Base-by-base conservation (phyloP, 768 basidiomycete species). In the Russula earlei region DNA sequence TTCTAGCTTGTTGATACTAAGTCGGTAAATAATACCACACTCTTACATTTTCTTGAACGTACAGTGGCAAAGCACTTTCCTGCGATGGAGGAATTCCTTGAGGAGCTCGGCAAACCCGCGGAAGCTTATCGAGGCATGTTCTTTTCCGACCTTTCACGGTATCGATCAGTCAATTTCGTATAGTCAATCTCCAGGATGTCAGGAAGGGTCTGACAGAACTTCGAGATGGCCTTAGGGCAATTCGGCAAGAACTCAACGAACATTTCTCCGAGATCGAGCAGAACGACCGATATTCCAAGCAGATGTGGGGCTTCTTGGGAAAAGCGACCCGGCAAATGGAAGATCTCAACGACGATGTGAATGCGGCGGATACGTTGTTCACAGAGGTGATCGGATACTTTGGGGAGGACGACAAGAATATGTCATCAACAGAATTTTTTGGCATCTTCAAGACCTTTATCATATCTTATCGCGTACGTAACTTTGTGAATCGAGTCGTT, bases 381-480 rank as follows among this genome's bases (percentile, higher is more conserved):
- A 77, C 77, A 33, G 91, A 95, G 60, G 92, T 91, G 17, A 78
- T 95, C 56, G 83, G 77, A 54, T 95, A 91, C 66, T 99, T 88
- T 66, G 93, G 94, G 11, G 96, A 99, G 69, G 94, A 96, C 37
- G 85, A 90, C 62, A 88, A 85, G 69, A 86, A 75, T 59, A 83
- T 86, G 80, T 72, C 85, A 46, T 91, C 92, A 0, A 77, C 86
- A 3, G 95, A 97, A 65, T 99, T 98, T 73, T 99, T 91, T 71
- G 91, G 84, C 12, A 84, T 95, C 63, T 97, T 98, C 80, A 93
- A 96, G 72, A 96, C 91, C 2, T 99, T 99, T 64, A 80, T 94
- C 25, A 94, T 86, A 0, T 95, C 93, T 2, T 99, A 94, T 70
- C 85, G 77, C 77, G 89, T 89, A 61, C 55, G 75, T 67, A 29